Conservation (phyloP, 23 red algal genomes). For the Gracilaria gracilis region DNA sequence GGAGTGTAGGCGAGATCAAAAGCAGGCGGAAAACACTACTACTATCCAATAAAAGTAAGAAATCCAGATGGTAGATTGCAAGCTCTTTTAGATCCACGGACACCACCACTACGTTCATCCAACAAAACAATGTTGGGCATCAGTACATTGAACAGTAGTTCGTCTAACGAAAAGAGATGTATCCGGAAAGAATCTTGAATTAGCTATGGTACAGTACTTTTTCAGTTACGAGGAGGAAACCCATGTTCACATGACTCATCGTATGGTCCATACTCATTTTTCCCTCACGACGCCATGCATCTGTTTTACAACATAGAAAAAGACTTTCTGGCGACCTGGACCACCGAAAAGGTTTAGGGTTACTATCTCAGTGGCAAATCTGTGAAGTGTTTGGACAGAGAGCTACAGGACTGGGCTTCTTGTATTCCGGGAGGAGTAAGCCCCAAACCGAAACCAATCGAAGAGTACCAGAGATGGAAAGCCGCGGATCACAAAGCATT, state of each 20-base stretch:
- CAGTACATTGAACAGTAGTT: too few species aligned
- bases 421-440: too few species aligned
- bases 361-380: neutral
- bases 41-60: neutral
- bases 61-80: neutral
- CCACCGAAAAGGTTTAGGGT: neutral
- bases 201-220: neutral
- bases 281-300: constrained; percentile 33
- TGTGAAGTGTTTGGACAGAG: neutral
- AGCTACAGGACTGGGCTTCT: neutral
- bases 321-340: neutral
- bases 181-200: too few species aligned
- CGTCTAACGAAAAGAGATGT: too few species aligned
- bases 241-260: neutral
- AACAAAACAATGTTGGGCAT: neutral
- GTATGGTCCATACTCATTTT: neutral
- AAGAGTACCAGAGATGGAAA: constrained; percentile 8
- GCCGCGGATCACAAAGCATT: constrained; percentile 15
- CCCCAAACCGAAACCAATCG: neutral
- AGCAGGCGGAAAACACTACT: neutral
- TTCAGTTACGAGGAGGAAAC: neutral
- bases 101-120: neutral
- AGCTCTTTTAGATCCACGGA: neutral
- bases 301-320: constrained; percentile 31
- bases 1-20: neutral